These are phyloP conservation scores for Ogataea trehalophila DNA, from an alignment of 805 yeast genomes.

Conservation along the genomic window DNA sequence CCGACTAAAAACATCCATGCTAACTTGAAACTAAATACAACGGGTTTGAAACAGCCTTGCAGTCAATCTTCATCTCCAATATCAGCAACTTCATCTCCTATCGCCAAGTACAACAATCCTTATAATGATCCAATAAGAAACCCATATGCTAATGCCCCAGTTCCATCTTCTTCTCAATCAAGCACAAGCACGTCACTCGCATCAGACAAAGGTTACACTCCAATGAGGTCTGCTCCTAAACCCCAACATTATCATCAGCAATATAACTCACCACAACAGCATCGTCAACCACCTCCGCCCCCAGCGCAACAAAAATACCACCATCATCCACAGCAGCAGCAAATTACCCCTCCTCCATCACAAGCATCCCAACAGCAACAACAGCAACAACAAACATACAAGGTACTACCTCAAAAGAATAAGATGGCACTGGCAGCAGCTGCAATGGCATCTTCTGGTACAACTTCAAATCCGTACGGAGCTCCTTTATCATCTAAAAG, in stretches of 20 bases:
- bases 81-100: background rate
- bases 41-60: background rate
- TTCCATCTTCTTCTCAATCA: slow-evolving; percentile 1
- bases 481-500: slow-evolving; percentile 24
- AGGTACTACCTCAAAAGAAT: slow-evolving; percentile 11
- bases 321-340: slow-evolving; percentile 2
- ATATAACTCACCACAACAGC: slow-evolving; percentile 18
- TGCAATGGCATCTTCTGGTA: slow-evolving; percentile 21
- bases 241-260: slow-evolving; percentile 9
- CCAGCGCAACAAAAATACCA: slow-evolving; percentile 13
- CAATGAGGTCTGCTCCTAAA: slow-evolving; percentile 6
- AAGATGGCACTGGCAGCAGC: slow-evolving; percentile 29
- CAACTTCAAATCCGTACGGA: slow-evolving; percentile 12
- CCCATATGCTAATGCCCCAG: slow-evolving; percentile 5
- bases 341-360: too few relatives aligned
- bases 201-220: slow-evolving; percentile 30
- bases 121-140: slow-evolving; percentile 2
- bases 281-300: slow-evolving; percentile 9
- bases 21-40: slow-evolving; percentile 15
- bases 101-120: background rate
- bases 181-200: slow-evolving; percentile 26
- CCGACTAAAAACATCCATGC: slow-evolving; percentile 12
- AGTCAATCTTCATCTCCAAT: slow-evolving; percentile 4
- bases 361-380: slow-evolving; percentile 13
- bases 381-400: slow-evolving; percentile 10